Percentiles rank a stretch among this genome's conserved stretches.
These are phyloP conservation scores for Blastobotrys malaysiensis DNA, from an alignment of 1,139 yeast genomes.

Conservation along the genomic window DNA sequence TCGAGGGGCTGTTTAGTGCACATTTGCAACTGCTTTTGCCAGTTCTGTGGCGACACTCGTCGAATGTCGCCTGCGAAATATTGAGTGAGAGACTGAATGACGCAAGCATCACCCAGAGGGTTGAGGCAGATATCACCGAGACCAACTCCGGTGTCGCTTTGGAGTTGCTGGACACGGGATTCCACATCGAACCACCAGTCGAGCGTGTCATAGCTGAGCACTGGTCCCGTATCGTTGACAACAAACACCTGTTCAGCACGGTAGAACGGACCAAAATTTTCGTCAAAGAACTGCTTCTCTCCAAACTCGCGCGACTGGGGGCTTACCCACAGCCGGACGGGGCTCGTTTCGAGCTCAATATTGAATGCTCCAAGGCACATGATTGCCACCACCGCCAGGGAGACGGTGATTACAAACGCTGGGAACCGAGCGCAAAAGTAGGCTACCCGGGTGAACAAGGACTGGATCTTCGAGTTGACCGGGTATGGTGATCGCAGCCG, in stretches of 20 bases:
- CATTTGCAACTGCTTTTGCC: conserved; percentile 48
- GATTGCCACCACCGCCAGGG: conserved; percentile 42
- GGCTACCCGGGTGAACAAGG: conserved; percentile 46
- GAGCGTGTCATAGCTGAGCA: conserved; percentile 58
- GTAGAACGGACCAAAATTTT: conserved; percentile 85
- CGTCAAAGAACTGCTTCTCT: conserved; percentile 67
- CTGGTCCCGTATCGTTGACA: conserved; percentile 62
- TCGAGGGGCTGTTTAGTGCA: conserved; percentile 83
- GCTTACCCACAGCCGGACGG: conserved; percentile 86
- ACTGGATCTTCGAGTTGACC: conserved; percentile 43
- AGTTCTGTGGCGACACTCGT: conserved; percentile 45
- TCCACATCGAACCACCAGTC: conserved; percentile 90
- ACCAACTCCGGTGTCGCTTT: conserved; percentile 27
- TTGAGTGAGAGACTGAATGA: conserved; percentile 85
- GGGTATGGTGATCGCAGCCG: conserved; percentile 34
- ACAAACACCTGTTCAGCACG: conserved; percentile 80
- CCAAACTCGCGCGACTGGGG: conserved; percentile 66
- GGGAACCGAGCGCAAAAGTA: conserved; percentile 43
- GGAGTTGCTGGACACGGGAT: conserved; percentile 40
- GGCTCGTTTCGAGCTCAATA: conserved; percentile 66
- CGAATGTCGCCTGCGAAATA: conserved; percentile 66
- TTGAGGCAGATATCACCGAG: conserved; percentile 76
- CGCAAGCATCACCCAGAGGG: conserved; percentile 71
- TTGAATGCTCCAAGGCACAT: conserved; percentile 50
- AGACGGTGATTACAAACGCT: conserved; percentile 43